A percentile compares a stretch with the other conserved stretches of the same genome.
Conservation (phyloP, 495 filamentous ascomycete genomes). For the Hypoxylon rickii region DNA sequence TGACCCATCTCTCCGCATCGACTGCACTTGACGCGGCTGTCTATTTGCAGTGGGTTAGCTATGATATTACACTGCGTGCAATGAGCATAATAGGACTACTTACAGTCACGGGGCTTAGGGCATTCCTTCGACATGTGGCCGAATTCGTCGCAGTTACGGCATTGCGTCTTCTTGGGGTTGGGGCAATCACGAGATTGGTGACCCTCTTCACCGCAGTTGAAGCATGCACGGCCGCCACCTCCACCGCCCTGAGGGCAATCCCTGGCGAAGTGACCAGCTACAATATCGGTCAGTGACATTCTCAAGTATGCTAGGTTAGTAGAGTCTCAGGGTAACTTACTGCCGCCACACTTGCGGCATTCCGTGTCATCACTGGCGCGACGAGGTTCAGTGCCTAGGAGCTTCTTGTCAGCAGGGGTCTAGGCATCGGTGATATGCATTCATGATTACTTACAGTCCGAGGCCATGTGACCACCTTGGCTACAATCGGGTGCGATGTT, state of each 20-base stretch:
- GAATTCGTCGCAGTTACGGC: conserved; percentile 75
- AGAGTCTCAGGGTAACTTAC: conserved; percentile 46
- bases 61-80: neutral
- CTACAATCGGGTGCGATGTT: conserved; percentile 22
- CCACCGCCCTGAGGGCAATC: conserved; percentile 71
- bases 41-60: conserved; percentile 40
- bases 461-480: conserved; percentile 45
- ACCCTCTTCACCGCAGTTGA: conserved; percentile 60
- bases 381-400: conserved; percentile 62
- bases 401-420: conserved; percentile 53
- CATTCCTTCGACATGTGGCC: conserved; percentile 79
- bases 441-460: conserved; percentile 50
- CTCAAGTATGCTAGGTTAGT: neutral
- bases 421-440: conserved; percentile 7
- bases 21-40: conserved; percentile 71
- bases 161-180: conserved; percentile 54
- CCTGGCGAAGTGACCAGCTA: conserved; percentile 80
- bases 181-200: conserved; percentile 50
- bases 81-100: conserved; percentile 20
- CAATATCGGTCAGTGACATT: conserved; percentile 23
- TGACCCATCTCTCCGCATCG: conserved; percentile 81
- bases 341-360: conserved; percentile 76
- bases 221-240: conserved; percentile 57
- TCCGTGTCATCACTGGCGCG: conserved; percentile 70
- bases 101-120: conserved; percentile 74